A percentile compares a stretch with the other conserved stretches of the same genome.
Conservation (phyloP, 768 basidiomycete species). For the Sporobolomyces phaffii region DNA sequence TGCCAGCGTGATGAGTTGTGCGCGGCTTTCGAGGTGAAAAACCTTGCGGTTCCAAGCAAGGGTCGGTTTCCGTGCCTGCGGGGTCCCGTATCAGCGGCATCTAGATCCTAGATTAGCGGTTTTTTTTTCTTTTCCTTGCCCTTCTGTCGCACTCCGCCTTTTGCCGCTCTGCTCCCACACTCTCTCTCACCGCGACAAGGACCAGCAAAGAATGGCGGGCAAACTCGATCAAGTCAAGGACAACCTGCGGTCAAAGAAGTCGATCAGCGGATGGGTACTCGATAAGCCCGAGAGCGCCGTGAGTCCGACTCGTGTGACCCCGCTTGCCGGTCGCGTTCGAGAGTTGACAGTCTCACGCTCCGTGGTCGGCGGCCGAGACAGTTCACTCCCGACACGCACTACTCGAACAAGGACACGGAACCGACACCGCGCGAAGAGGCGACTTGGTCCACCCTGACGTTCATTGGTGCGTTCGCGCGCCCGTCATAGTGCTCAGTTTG, state of each 20-base stretch:
- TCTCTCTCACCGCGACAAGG: neutral
- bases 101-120: neutral
- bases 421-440: neutral
- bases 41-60: neutral
- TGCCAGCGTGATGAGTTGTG: neutral
- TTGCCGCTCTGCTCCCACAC: neutral
- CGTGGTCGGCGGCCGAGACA: neutral
- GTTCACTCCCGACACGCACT: constrained; percentile 18
- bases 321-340: too few relatives aligned
- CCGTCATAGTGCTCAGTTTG: too few relatives aligned
- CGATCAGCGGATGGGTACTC: neutral
- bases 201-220: neutral
- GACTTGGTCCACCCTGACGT: neutral
- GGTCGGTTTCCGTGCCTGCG: neutral
- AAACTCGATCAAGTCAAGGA: constrained; percentile 8
- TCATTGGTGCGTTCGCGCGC: too few relatives aligned
- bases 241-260: constrained; percentile 2
- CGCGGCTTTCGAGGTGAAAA: neutral
- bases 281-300: constrained; percentile 12
- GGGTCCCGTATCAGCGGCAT: neutral
- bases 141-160: neutral
- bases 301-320: neutral
- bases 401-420: constrained; percentile 23
- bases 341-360: neutral
- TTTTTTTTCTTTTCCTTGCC: neutral